Evolutionary conservation across 176 grass and related monocot species (phyloP).

Genomic region (Otatea glauca): DNA sequence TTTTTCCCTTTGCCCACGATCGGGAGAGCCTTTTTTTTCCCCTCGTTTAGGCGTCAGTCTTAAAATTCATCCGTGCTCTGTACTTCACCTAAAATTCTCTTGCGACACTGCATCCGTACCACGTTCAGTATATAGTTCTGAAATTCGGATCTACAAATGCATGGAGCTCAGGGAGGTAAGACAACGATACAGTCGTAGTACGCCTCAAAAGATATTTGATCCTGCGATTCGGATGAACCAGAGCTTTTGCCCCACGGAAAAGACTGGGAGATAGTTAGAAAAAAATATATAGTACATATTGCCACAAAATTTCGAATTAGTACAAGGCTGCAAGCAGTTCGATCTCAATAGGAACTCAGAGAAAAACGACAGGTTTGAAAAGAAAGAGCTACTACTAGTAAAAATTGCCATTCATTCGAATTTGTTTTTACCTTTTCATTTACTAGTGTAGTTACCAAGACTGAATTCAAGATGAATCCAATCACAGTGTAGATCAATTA

Average conservation of each 20-base stretch:
- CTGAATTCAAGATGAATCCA: background rate
- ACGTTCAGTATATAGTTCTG: background rate
- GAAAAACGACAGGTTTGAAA: background rate
- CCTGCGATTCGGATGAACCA: background rate
- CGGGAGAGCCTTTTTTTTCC: background rate
- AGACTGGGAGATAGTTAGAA: background rate
- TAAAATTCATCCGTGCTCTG: background rate
- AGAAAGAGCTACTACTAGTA: background rate
- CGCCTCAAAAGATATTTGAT: background rate
- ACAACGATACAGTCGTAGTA: background rate
- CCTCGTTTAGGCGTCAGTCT: background rate
- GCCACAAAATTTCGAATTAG: too few species aligned
- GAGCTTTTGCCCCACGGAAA: conserved; percentile 1
- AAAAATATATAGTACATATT: background rate
- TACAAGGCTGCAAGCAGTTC: conserved; percentile 1
- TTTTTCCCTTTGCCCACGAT: background rate
- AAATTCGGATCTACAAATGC: background rate
- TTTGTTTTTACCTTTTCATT: background rate
- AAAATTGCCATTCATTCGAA: background rate
- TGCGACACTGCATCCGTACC: background rate
- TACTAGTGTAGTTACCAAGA: conserved; percentile 28
- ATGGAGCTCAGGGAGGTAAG: background rate
- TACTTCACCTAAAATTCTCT: background rate
- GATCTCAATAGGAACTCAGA: background rate
- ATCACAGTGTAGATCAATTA: background rate